A percentile compares a stretch with the other conserved stretches of the same genome.
Evolutionary conservation across 345 rosid genomes (phyloP).

Genomic region (Trapa bicornis): DNA sequence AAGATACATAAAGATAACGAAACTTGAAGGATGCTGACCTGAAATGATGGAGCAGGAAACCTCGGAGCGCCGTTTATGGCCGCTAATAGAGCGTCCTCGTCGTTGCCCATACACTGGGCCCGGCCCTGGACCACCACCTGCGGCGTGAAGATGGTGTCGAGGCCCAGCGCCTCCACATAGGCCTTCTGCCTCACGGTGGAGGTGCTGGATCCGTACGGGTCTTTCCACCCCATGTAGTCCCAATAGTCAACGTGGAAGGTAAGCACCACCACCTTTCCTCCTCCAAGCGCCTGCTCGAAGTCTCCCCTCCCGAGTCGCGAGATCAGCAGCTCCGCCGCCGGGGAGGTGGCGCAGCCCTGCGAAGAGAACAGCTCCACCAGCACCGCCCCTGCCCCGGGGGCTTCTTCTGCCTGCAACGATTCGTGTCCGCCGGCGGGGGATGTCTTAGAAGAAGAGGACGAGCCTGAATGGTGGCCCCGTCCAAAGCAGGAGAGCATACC

Average conservation of each 20-base stretch:
- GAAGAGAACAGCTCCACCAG: constrained; percentile 85
- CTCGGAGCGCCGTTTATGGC: constrained; percentile 43
- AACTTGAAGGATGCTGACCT: constrained; percentile 21
- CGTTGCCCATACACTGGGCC: constrained; percentile 49
- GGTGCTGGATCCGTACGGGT: constrained; percentile 61
- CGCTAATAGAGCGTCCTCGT: constrained; percentile 46
- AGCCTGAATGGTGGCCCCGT: constrained; percentile 10
- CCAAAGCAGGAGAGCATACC: constrained; percentile 75
- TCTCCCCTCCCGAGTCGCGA: constrained; percentile 91
- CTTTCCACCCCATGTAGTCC: constrained; percentile 94
- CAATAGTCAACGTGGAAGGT: constrained; percentile 81
- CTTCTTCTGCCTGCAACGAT: constrained; percentile 22
- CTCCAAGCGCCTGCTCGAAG: constrained; percentile 35
- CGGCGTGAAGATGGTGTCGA: constrained; percentile 86
- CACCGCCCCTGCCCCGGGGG: constrained; percentile 38
- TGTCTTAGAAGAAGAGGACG: constrained; percentile 8
- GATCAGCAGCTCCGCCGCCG: constrained; percentile 65
- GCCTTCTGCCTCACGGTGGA: constrained; percentile 88
- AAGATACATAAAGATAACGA: background rate
- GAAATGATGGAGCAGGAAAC: constrained; percentile 53
- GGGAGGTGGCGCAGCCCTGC: constrained; percentile 79
- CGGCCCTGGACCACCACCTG: constrained; percentile 70
- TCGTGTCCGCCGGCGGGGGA: constrained; percentile 7
- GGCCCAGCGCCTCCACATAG: constrained; percentile 66
- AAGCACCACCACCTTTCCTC: constrained; percentile 35